Percentiles rank a stretch among this genome's conserved stretches.
phyloP scores from a whole-genome alignment of 1,139 yeast genomes.

The Tardiomyces digboiensis region DNA sequence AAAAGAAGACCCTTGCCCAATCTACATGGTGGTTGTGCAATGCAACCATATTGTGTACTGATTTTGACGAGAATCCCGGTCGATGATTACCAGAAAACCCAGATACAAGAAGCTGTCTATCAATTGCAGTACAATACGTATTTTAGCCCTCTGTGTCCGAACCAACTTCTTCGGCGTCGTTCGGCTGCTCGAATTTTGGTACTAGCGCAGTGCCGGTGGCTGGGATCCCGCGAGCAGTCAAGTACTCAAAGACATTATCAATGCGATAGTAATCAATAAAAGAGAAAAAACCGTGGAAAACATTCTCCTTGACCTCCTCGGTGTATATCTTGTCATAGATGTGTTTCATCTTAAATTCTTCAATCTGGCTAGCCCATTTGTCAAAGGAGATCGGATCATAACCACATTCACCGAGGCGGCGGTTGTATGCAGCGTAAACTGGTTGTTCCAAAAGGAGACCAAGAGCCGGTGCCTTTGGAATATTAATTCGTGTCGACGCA shows the following conservation, averaged over 20 bases:
- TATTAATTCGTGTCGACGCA: slow-evolving; percentile 62
- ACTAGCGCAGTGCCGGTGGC: slow-evolving; percentile 15
- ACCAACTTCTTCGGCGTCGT: slow-evolving; percentile 21
- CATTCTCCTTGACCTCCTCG: slow-evolving; percentile 82
- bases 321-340: slow-evolving; percentile 88
- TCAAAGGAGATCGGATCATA: slow-evolving; percentile 66
- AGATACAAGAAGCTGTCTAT: neutral
- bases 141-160: slow-evolving; percentile 21
- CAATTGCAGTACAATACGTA: neutral
- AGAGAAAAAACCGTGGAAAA: slow-evolving; percentile 81
- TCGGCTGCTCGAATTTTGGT: slow-evolving; percentile 9
- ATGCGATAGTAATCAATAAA: slow-evolving; percentile 71
- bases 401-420: slow-evolving; percentile 64
- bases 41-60: too few species aligned
- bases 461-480: slow-evolving; percentile 96
- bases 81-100: neutral
- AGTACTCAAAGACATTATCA: slow-evolving; percentile 59
- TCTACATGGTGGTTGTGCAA: too few species aligned
- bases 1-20: too few species aligned
- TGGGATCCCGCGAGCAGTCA: slow-evolving; percentile 54
- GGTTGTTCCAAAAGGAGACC: slow-evolving; percentile 89
- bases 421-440: slow-evolving; percentile 80
- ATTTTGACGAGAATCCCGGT: too few species aligned
- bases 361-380: slow-evolving; percentile 62
- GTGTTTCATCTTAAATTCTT: slow-evolving; percentile 74